Conservation (phyloP, 257 asterid species). For the Rubia yunnanensis region DNA sequence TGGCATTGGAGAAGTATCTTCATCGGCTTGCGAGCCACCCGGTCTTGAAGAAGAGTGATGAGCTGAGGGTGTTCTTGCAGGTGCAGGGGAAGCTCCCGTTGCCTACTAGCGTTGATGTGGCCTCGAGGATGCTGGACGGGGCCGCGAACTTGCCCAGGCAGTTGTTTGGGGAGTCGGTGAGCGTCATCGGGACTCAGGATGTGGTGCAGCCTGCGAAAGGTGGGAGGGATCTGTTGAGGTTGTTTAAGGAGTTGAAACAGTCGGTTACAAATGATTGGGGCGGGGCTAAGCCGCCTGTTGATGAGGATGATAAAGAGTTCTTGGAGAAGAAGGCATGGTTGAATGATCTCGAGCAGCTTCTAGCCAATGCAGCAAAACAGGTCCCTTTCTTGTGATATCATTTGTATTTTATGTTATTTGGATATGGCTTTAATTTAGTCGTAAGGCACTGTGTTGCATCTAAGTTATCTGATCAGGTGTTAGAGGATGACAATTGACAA, state of each 20-base stretch:
- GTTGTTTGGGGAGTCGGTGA: constrained; percentile 67
- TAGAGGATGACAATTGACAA: too few species aligned
- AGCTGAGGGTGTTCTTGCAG: constrained; percentile 80
- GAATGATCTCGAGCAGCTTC: constrained; percentile 75
- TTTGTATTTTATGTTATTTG: not conserved
- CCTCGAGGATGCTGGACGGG: constrained; percentile 91
- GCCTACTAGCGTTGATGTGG: constrained; percentile 60
- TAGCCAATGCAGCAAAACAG: constrained; percentile 77
- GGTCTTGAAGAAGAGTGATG: constrained; percentile 67
- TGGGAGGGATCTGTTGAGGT: constrained; percentile 86
- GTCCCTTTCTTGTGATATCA: constrained; percentile 17
- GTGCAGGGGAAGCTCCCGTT: constrained; percentile 82
- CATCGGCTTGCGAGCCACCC: constrained; percentile 75
- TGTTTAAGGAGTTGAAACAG: constrained; percentile 90
- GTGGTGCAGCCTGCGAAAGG: constrained; percentile 86
- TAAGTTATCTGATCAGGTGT: not conserved
- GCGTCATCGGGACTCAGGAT: constrained; percentile 71
- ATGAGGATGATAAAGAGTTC: constrained; percentile 87
- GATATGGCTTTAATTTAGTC: not conserved
- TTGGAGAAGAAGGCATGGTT: constrained; percentile 69
- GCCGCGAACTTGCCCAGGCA: constrained; percentile 84
- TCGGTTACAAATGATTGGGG: constrained; percentile 93
- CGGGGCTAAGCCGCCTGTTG: constrained; percentile 45
- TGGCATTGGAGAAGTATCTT: constrained; percentile 78
- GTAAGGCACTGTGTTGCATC: not conserved